A percentile compares a stretch with the other conserved stretches of the same genome.
phyloP scores from a whole-genome alignment of 2,329 filamentous ascomycete genomes.

The Ophiocordyceps unilateralis region DNA sequence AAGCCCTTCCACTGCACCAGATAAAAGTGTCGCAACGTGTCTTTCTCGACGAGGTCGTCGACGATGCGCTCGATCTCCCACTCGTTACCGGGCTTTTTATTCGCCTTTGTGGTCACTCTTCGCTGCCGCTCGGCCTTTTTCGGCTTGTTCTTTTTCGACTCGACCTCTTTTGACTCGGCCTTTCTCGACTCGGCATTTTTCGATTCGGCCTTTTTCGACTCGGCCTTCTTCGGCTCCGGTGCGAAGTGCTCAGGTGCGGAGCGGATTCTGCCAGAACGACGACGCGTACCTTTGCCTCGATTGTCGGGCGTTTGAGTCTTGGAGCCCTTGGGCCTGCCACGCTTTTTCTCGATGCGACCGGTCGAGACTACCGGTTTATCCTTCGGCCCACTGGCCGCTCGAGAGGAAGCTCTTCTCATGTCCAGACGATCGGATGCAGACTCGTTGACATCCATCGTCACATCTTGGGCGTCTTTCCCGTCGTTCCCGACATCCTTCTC shows the following conservation, averaged over 20 bases:
- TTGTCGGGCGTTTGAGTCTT: background rate
- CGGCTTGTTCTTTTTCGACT: no score
- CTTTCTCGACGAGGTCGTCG: constrained; percentile 18
- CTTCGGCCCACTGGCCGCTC: background rate
- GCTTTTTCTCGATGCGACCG: background rate
- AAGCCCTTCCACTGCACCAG: constrained; percentile 37
- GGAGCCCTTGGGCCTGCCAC: background rate
- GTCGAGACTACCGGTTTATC: no score
- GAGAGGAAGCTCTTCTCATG: background rate
- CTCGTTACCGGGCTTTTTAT: constrained; percentile 7
- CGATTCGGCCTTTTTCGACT: constrained; percentile 6
- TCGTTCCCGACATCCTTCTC: no score
- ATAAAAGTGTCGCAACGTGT: constrained; percentile 23
- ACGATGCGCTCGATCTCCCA: constrained; percentile 32
- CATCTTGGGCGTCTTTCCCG: no score
- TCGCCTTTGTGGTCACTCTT: constrained; percentile 1
- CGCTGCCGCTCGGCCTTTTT: constrained; percentile 3
- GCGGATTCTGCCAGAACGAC: constrained; percentile 1
- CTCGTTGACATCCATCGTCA: background rate
- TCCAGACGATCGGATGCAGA: background rate
- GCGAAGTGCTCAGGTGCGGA: background rate
- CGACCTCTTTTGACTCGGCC: constrained; percentile 6
- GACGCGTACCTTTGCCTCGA: background rate
- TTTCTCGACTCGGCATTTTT: constrained; percentile 1
- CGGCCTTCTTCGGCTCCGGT: constrained; percentile 1